Evolutionary conservation across 2,329 filamentous ascomycete genomes (phyloP).

Genomic region (Aspergillus pseudoviridinutans): DNA sequence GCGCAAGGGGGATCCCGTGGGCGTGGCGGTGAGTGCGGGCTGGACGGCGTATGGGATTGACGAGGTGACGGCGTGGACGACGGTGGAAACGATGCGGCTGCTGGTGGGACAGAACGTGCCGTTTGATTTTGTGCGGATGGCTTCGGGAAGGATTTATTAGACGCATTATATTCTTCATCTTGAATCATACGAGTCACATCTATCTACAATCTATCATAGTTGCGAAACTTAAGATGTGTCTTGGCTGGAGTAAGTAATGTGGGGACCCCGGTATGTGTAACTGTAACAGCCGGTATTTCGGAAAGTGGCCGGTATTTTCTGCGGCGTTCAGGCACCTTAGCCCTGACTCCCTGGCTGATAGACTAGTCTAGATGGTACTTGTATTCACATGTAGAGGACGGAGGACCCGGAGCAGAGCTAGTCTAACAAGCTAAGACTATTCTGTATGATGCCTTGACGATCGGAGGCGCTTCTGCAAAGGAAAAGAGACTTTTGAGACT

Average conservation of each 20-base stretch:
- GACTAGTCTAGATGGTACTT: no score
- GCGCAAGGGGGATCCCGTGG: constrained; percentile 64
- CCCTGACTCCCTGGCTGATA: no score
- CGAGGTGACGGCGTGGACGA: constrained; percentile 79
- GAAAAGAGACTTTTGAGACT: no score
- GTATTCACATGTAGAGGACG: no score
- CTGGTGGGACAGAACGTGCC: constrained; percentile 83
- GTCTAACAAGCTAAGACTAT: no score
- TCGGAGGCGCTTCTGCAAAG: no score
- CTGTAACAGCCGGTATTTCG: background rate
- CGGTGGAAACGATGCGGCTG: constrained; percentile 72
- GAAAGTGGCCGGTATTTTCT: no score
- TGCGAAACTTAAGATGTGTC: background rate
- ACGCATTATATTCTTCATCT: no score
- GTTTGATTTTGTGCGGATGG: constrained; percentile 79
- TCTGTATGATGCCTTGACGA: no score
- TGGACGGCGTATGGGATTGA: constrained; percentile 76
- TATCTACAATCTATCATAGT: background rate
- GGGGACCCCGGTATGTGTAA: background rate
- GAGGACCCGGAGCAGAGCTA: no score
- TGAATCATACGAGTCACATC: constrained; percentile 33
- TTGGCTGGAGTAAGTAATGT: background rate
- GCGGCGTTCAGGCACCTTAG: no score
- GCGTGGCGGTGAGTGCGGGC: constrained; percentile 67
- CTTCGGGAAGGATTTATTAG: constrained; percentile 52